A percentile compares a stretch with the other conserved stretches of the same genome.
These are phyloP conservation scores for Lipomyces sp. DNA, from an alignment of 805 yeast genomes.

Conservation along the genomic window DNA sequence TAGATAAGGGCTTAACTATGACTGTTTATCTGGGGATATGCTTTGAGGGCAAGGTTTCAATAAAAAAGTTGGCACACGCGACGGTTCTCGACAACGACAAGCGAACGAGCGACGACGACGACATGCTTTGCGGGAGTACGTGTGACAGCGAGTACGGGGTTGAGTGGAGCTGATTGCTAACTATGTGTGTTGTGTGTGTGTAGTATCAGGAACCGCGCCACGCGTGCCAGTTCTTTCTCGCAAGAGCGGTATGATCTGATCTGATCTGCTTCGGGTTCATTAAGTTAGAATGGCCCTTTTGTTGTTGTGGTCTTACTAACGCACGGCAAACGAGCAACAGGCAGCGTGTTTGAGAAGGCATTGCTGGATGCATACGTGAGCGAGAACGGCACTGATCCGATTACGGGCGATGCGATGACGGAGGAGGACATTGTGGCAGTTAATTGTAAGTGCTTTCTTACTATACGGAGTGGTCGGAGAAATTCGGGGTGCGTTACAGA, in stretches of 20 bases:
- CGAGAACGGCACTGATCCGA: conserved; percentile 71
- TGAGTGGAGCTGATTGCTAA: not conserved
- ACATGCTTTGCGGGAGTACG: conserved; percentile 13
- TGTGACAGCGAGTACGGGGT: not conserved
- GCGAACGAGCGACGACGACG: not conserved
- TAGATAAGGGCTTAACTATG: too few relatives aligned
- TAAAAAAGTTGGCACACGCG: too few relatives aligned
- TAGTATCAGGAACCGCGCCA: conserved; percentile 23
- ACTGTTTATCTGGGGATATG: too few relatives aligned
- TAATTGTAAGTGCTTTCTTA: conserved; percentile 28
- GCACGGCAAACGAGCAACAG: conserved; percentile 38
- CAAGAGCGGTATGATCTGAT: conserved; percentile 21
- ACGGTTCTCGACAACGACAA: too few relatives aligned
- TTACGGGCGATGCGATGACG: conserved; percentile 58
- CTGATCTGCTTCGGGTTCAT: too few relatives aligned
- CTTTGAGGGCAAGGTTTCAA: too few relatives aligned
- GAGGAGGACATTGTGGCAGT: conserved; percentile 56
- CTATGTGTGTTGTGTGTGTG: not conserved
- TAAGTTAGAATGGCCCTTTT: not conserved
- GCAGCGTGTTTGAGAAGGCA: conserved; percentile 63
- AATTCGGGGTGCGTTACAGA: too few relatives aligned
- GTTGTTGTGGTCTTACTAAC: too few relatives aligned
- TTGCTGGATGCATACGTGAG: conserved; percentile 60
- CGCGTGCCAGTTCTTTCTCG: conserved; percentile 23
- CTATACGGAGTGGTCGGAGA: too few relatives aligned